Evolutionary conservation across 1,139 yeast species (phyloP).

Genomic region (Geotrichum europaeum): DNA sequence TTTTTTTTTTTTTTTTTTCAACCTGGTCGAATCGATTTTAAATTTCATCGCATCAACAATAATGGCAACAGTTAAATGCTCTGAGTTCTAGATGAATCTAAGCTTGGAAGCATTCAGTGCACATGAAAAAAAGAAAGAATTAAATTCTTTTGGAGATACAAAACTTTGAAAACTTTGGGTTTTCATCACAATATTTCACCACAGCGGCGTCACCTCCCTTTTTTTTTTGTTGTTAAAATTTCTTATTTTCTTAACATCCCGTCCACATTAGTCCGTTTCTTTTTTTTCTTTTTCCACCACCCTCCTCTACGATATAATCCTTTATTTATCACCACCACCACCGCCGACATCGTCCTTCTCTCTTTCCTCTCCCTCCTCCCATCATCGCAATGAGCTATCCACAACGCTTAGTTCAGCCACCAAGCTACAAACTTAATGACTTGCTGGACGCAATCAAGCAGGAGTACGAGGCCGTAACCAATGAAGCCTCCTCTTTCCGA

Average conservation of each 20-base stretch:
- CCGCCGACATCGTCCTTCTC: neutral
- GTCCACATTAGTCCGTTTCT: neutral
- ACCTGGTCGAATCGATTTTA: too few relatives aligned
- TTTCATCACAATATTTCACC: too few relatives aligned
- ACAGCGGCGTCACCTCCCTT: too few relatives aligned
- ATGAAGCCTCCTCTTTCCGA: constrained; percentile 81
- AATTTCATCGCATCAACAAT: too few relatives aligned
- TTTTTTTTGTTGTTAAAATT: too few relatives aligned
- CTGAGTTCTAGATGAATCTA: too few relatives aligned
- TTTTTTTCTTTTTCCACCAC: constrained; percentile 14
- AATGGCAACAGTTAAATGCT: too few relatives aligned
- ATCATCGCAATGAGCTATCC: constrained; percentile 17
- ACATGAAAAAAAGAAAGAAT: too few relatives aligned
- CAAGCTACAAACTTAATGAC: constrained; percentile 55
- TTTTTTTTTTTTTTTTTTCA: too few relatives aligned
- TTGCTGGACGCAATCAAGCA: constrained; percentile 86
- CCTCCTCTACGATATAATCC: neutral
- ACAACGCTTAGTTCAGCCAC: constrained; percentile 21
- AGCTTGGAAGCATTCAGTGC: too few relatives aligned
- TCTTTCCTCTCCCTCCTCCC: neutral
- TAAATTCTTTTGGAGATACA: too few relatives aligned
- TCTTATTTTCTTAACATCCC: constrained; percentile 1
- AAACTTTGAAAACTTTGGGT: too few relatives aligned
- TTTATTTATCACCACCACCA: neutral
- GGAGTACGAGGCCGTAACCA: constrained; percentile 81